phyloP scores from a whole-genome alignment of 2,329 filamentous ascomycete species.

The Cucurbitaria berberidis region DNA sequence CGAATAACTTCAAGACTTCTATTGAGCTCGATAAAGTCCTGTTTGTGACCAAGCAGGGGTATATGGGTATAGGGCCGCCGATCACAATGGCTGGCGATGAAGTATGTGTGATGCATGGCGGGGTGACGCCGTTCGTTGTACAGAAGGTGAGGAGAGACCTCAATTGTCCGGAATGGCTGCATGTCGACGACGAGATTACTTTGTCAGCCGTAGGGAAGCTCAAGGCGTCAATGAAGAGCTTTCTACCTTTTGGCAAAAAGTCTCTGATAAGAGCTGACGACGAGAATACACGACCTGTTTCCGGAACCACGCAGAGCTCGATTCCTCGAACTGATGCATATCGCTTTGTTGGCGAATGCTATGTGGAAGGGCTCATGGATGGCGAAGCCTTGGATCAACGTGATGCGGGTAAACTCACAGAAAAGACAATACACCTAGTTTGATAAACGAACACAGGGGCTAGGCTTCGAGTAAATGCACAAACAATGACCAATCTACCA shows the following conservation, averaged over 20 bases:
- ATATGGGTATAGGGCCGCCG: not conserved
- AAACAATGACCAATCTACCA: no score
- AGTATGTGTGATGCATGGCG: constrained; percentile 7
- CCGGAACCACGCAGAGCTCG: not conserved
- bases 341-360: constrained; percentile 9
- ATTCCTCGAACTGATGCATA: not conserved
- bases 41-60: constrained; percentile 6
- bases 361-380: constrained; percentile 4
- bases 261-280: not conserved
- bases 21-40: not conserved
- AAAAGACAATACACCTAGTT: constrained; percentile 31
- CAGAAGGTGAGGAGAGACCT: not conserved
- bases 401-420: constrained; percentile 3
- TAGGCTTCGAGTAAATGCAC: no score
- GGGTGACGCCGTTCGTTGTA: constrained; percentile 1
- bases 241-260: not conserved
- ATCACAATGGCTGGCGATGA: constrained; percentile 2
- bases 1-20: not conserved
- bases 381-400: constrained; percentile 15
- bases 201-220: not conserved
- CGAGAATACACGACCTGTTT: not conserved
- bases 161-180: constrained; percentile 3
- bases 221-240: not conserved
- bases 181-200: not conserved
- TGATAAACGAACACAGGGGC: constrained; percentile 38